Conservation (phyloP, 1,139 yeast genomes). For the Nakaseomyces sp. region DNA sequence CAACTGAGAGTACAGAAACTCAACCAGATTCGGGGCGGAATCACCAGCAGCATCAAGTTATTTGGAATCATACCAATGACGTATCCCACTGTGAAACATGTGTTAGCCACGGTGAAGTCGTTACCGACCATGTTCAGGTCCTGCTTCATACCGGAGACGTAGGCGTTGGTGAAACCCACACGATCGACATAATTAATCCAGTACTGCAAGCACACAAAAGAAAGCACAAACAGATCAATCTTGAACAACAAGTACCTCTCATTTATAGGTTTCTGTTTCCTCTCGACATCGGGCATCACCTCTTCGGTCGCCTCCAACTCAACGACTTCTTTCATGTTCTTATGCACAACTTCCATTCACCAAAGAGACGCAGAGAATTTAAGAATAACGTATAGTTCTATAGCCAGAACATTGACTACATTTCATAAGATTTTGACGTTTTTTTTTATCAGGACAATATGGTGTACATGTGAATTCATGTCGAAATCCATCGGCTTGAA, state of each 20-base stretch:
- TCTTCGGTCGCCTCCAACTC: conserved; percentile 1
- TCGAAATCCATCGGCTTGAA: too few relatives aligned
- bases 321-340: neutral
- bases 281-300: neutral
- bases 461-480: too few relatives aligned
- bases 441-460: too few relatives aligned
- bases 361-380: too few relatives aligned
- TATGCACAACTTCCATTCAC: too few relatives aligned
- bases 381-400: too few relatives aligned
- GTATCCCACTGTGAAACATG: conserved; percentile 54
- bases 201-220: conserved; percentile 47
- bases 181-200: conserved; percentile 47
- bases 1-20: conserved; percentile 47
- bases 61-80: conserved; percentile 51
- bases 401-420: too few relatives aligned
- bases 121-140: conserved; percentile 45
- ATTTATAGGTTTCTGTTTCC: conserved; percentile 13
- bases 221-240: conserved; percentile 48
- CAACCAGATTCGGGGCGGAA: conserved; percentile 48
- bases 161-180: conserved; percentile 43
- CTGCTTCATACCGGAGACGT: conserved; percentile 53
- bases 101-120: conserved; percentile 42
- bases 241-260: conserved; percentile 40
- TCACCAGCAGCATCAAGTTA: conserved; percentile 41
- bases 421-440: too few relatives aligned